Evolutionary conservation across 768 basidiomycete species (phyloP).

Genomic region (Psilocybe tampanensis): DNA sequence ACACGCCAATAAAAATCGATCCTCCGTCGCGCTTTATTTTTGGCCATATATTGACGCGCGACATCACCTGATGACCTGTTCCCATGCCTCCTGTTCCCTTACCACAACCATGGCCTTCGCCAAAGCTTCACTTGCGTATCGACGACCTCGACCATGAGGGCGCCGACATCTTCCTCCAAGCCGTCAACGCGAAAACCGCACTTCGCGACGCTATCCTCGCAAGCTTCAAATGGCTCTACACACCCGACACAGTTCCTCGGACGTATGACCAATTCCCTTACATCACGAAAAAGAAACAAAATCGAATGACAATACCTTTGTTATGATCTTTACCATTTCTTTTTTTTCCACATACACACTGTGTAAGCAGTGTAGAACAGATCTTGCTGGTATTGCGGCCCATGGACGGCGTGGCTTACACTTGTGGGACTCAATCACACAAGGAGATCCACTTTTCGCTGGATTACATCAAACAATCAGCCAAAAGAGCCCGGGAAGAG

Average conservation of each 20-base stretch:
- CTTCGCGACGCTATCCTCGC: conserved; percentile 50
- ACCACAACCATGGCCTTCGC: conserved; percentile 47
- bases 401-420: conserved; percentile 75
- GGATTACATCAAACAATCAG: conserved; percentile 54
- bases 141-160: conserved; percentile 66
- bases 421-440: conserved; percentile 51
- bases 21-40: conserved; percentile 4
- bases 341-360: neutral
- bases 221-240: conserved; percentile 48
- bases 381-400: conserved; percentile 62
- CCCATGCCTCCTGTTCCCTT: conserved; percentile 22
- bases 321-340: neutral
- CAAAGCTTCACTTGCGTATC: conserved; percentile 54
- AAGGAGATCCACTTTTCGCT: conserved; percentile 81
- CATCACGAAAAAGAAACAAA: neutral
- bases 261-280: conserved; percentile 28
- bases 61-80: conserved; percentile 24
- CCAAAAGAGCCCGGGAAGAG: conserved; percentile 53
- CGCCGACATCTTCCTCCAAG: conserved; percentile 53
- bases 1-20: neutral
- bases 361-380: conserved; percentile 44
- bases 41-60: conserved; percentile 12
- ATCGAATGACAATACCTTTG: too few species aligned
- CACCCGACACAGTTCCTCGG: conserved; percentile 37
- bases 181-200: conserved; percentile 44